phyloP scores from a whole-genome alignment of 208 protist species.

The Leishmania tropica region DNA sequence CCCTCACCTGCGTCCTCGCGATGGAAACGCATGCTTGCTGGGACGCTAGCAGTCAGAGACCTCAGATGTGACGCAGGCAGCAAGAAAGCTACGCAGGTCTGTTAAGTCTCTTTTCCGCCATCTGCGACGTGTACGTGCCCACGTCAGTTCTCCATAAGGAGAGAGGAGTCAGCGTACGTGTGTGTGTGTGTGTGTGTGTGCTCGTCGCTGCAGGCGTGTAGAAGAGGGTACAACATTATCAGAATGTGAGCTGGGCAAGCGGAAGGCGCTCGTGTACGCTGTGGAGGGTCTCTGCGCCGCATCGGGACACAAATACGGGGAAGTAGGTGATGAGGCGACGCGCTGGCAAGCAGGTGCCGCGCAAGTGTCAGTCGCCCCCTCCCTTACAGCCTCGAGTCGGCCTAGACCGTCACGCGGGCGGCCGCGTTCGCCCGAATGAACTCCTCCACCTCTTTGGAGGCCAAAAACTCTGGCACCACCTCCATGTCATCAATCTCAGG shows the following conservation, averaged over 20 bases:
- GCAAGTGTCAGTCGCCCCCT: not conserved
- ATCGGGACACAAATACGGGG: not conserved
- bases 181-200: not conserved
- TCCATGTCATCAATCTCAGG: slow-evolving; percentile 92
- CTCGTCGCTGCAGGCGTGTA: not conserved
- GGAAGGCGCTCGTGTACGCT: not conserved
- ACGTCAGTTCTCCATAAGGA: too few species aligned
- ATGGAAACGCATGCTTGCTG: too few species aligned
- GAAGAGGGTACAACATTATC: not conserved
- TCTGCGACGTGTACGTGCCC: too few species aligned
- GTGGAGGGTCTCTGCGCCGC: not conserved
- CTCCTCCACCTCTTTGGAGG: slow-evolving; percentile 51
- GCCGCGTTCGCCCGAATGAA: slow-evolving; percentile 73
- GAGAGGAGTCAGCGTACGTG: too few species aligned
- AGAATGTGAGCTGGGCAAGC: not conserved
- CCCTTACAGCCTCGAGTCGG: not conserved
- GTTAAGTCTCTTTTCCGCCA: too few species aligned
- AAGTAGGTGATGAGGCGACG: not conserved
- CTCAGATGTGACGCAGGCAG: too few species aligned
- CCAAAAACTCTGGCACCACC: slow-evolving; percentile 61
- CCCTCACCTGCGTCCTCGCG: too few species aligned
- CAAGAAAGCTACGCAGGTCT: too few species aligned
- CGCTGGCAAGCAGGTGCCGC: not conserved
- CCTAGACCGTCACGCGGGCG: slow-evolving; percentile 37
- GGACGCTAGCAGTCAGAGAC: too few species aligned